phyloP scores from a whole-genome alignment of 495 filamentous ascomycete genomes.

The Penicillium argentinense region DNA sequence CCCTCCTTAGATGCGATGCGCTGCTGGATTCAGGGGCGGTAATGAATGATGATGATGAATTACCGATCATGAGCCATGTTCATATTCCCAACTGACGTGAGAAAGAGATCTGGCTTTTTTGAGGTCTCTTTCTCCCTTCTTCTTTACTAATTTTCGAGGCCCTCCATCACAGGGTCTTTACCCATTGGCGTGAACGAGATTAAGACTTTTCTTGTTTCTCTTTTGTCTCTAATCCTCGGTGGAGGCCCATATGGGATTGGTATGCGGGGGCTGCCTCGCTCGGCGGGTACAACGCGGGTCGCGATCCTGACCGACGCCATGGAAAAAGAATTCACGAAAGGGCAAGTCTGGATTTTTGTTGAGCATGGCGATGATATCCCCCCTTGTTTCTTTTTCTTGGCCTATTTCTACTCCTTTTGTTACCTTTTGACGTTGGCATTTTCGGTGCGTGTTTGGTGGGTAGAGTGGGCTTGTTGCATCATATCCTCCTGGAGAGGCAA shows the following conservation, averaged over 20 bases:
- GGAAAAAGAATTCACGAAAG: conserved; percentile 3
- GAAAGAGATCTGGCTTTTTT: background rate
- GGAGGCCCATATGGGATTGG: conserved; percentile 7
- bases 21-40: conserved; percentile 44
- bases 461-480: conserved; percentile 4
- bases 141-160: background rate
- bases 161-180: background rate
- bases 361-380: conserved; percentile 29
- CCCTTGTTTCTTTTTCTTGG: conserved; percentile 17
- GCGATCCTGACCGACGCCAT: conserved; percentile 4
- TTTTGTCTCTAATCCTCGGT: conserved; percentile 7
- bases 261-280: conserved; percentile 1
- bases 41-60: conserved; percentile 9
- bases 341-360: conserved; percentile 18
- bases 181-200: conserved; percentile 1
- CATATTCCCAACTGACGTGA: background rate
- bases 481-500: conserved; percentile 6
- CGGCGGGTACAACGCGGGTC: conserved; percentile 24
- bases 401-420: no score
- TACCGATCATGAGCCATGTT: background rate
- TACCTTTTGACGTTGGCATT: background rate
- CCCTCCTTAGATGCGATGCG: conserved; percentile 50
- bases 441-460: background rate
- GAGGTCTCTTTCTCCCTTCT: no score
- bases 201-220: background rate